Conservation (phyloP, 208 protist species). For the Zelonia costaricensis region DNA sequence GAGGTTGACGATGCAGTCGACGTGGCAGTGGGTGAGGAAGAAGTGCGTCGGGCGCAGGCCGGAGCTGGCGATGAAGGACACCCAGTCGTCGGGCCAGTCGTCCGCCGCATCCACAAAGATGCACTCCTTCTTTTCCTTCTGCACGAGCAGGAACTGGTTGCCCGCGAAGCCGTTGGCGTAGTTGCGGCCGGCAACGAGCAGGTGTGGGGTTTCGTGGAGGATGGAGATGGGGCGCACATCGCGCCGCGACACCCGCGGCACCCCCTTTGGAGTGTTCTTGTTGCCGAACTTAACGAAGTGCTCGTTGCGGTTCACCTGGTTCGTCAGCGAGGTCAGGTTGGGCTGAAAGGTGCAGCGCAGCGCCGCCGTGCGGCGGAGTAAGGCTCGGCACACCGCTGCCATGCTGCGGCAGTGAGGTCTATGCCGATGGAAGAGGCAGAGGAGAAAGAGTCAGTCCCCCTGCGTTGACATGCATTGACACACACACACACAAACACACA, state of each 20-base stretch:
- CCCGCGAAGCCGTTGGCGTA: conserved; percentile 81
- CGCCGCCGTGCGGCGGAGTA: conserved; percentile 19
- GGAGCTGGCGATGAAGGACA: conserved; percentile 70
- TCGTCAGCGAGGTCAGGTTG: conserved; percentile 86
- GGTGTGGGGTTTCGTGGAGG: conserved; percentile 81
- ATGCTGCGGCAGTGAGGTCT: no score
- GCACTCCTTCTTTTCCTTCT: conserved; percentile 63
- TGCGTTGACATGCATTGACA: no score
- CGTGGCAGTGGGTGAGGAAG: conserved; percentile 90
- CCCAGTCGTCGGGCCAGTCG: conserved; percentile 93
- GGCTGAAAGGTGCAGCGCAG: conserved; percentile 53
- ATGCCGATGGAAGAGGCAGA: no score
- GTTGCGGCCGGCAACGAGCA: conserved; percentile 77
- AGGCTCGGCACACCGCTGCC: no score
- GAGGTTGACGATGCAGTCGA: conserved; percentile 88
- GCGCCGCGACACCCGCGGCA: conserved; percentile 73
- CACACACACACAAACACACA: background rate
- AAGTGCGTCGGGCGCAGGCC: conserved; percentile 64
- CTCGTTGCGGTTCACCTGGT: conserved; percentile 75
- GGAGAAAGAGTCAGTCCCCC: no score
- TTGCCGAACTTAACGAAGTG: conserved; percentile 73
- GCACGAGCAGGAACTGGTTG: conserved; percentile 87
- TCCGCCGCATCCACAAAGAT: conserved; percentile 88
- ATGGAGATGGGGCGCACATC: conserved; percentile 70
- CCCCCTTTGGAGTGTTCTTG: conserved; percentile 33